A percentile compares a stretch with the other conserved stretches of the same genome.
Conservation (phyloP, 495 filamentous ascomycete species). For the Geopyxis carbonaria region DNA sequence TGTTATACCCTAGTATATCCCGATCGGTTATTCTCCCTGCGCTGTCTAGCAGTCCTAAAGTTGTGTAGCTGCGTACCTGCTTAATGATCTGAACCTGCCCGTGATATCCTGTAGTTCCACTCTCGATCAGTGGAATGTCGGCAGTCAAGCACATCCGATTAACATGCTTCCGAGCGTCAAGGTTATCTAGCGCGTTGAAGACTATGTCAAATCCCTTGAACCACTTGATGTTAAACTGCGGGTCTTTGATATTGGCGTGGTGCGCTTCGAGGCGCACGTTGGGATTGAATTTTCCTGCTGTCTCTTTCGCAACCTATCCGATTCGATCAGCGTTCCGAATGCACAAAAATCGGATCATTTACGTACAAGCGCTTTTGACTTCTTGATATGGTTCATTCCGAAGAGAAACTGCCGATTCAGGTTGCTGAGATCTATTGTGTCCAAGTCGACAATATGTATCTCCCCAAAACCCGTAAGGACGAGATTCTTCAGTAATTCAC, state of each 20-base stretch:
- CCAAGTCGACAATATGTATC: slow-evolving; percentile 89
- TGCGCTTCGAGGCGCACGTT: slow-evolving; percentile 74
- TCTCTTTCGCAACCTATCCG: slow-evolving; percentile 83
- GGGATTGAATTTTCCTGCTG: slow-evolving; percentile 79
- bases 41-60: neutral
- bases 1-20: slow-evolving; percentile 45
- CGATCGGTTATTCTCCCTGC: neutral
- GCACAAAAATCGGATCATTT: neutral
- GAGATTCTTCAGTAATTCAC: slow-evolving; percentile 94
- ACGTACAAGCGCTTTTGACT: slow-evolving; percentile 80
- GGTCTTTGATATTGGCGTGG: slow-evolving; percentile 90
- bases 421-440: slow-evolving; percentile 96
- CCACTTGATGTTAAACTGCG: slow-evolving; percentile 80
- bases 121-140: slow-evolving; percentile 81
- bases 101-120: slow-evolving; percentile 94
- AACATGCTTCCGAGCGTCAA: slow-evolving; percentile 85
- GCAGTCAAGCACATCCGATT: slow-evolving; percentile 96
- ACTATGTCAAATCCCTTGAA: slow-evolving; percentile 69
- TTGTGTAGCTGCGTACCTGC: slow-evolving; percentile 34
- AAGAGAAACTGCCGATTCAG: slow-evolving; percentile 98
- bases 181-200: slow-evolving; percentile 94
- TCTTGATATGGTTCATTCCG: slow-evolving; percentile 92
- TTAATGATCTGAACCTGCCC: slow-evolving; percentile 95
- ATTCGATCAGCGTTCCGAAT: neutral
- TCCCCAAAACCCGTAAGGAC: slow-evolving; percentile 86